Conservation (phyloP, 441 rosid species). For the Codiaeum variegatum region DNA sequence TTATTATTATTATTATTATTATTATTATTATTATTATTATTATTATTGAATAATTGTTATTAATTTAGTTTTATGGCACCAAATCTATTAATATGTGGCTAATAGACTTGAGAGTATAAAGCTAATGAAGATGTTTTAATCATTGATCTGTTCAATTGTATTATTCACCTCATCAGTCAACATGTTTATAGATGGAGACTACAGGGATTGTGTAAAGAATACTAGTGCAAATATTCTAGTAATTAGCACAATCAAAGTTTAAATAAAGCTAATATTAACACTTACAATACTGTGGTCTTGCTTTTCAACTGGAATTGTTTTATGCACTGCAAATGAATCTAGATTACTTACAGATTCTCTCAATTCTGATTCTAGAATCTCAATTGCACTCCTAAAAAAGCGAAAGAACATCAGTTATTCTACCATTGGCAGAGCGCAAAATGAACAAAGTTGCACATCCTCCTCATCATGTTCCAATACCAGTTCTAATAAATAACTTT, state of each 20-base stretch:
- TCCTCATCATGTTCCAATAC: background rate
- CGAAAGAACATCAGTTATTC: conserved; percentile 11
- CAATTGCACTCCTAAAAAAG: conserved; percentile 68
- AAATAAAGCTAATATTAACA: background rate
- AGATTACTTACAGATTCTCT: conserved; percentile 35
- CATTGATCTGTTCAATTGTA: background rate
- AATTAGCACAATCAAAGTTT: background rate
- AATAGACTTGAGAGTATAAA: background rate
- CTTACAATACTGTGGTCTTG: conserved; percentile 28
- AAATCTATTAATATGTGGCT: background rate
- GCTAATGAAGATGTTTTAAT: background rate
- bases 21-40: too few relatives aligned
- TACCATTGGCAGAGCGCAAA: background rate
- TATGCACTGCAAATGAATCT: conserved; percentile 22
- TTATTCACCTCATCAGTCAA: background rate
- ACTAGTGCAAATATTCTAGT: background rate
- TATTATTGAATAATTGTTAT: too few relatives aligned
- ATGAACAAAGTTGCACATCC: background rate
- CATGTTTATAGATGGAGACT: background rate
- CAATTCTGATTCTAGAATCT: conserved; percentile 67
- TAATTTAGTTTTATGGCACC: background rate
- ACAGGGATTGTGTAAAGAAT: background rate
- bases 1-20: too few relatives aligned
- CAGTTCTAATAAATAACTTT: background rate
- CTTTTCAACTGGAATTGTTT: conserved; percentile 20